Evolutionary conservation across 2,329 filamentous ascomycete genomes (phyloP), one percentile per base, ranked within the genome.

Genomic region (Claviceps quebecensis): DNA sequence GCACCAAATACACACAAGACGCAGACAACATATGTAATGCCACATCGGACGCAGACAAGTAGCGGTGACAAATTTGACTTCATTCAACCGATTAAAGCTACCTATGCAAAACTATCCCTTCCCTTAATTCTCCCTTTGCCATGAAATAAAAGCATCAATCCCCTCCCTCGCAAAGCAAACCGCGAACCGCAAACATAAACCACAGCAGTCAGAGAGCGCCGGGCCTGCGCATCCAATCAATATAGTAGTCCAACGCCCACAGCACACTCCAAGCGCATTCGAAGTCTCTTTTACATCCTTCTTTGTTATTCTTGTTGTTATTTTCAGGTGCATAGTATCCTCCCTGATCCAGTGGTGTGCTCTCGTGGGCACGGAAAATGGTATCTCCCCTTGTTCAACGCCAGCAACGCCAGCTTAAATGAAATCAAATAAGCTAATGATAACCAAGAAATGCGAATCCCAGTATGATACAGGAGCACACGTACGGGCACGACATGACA

Each of bases 391-490:
- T 43, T 40, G 38, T 34, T 37, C 39, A 39, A 38, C 26, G 5
- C 36, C 46, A 29, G 16, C 59, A 67, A 68, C 65, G 65, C 66
- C 66, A 45, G 52, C 50, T 58, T 59, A 57, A 34, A 34, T 34
- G 53, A 60, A 57, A 57, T 55, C 59, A 55, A 57, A 60, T 52
- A 59, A 59, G 60, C 56, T 56, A 56, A 58, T 58, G 13, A 45
- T 45, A 56, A 56, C 61, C 61, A 58, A 58, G 58, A 61, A 61
- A 67, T 62, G 59, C 58, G 58, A 60, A 63, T 58, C 9, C 59
- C 60, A 63, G 62, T 63, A 65, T 55, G 62, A 60, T 64, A 67
- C 60, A 66, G 57, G 55, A 59, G 56, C 59, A 37, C 26, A 45
- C 36, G 14, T 17, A 39, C 16, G 16, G 14, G 23, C 48, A 29